phyloP scores from a whole-genome alignment of 768 basidiomycete species.

The Leccinum variicolor region DNA sequence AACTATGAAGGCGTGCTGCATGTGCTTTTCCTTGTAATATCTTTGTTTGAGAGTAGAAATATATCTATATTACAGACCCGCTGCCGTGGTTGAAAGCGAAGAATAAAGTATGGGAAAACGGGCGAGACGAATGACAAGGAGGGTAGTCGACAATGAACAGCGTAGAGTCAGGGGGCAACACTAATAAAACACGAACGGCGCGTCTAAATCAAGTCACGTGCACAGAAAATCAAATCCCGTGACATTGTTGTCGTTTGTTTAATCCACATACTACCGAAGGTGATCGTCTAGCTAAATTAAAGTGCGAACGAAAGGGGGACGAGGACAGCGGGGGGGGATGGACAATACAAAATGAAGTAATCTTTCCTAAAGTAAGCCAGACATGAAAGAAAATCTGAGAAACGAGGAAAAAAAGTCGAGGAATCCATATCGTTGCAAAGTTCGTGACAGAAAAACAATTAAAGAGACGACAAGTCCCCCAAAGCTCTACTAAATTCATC shows the following conservation, averaged over 20 bases:
- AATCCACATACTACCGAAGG: not conserved
- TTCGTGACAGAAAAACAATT: conserved; percentile 4
- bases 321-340: not conserved
- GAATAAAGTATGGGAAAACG: not conserved
- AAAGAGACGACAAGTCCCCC: not conserved
- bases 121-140: conserved; percentile 1
- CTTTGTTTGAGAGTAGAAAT: not conserved
- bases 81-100: conserved; percentile 16
- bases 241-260: not conserved
- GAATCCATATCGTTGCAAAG: conserved; percentile 3
- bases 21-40: not conserved
- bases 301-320: conserved; percentile 5
- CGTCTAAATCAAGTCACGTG: conserved; percentile 19
- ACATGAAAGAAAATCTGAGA: not conserved
- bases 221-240: conserved; percentile 22
- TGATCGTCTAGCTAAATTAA: conserved; percentile 6
- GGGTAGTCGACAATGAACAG: not conserved
- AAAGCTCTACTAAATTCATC: conserved; percentile 6
- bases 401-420: not conserved
- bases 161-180: no score
- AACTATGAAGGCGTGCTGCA: conserved; percentile 5
- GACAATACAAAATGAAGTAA: conserved; percentile 6
- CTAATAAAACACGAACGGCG: not conserved
- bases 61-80: conserved; percentile 25
- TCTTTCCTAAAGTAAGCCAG: conserved; percentile 11